Evolutionary conservation across 1,284 basidiomycete genomes (phyloP).

Genomic region (Boletus mariae): DNA sequence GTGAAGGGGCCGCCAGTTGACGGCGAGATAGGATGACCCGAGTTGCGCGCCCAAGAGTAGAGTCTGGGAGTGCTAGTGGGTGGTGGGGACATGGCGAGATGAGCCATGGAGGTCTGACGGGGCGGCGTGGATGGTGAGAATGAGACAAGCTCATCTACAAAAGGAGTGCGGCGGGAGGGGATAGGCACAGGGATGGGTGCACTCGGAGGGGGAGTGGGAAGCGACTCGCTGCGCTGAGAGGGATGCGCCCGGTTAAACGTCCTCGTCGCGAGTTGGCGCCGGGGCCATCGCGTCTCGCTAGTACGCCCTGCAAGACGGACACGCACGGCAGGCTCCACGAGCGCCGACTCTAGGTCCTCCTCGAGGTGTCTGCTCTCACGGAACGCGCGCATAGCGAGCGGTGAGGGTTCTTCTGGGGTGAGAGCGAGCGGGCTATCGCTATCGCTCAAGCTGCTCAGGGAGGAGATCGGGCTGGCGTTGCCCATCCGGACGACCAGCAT

Average conservation of each 20-base stretch:
- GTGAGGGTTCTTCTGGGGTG: constrained; percentile 37
- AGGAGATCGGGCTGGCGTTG: constrained; percentile 27
- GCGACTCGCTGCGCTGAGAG: constrained; percentile 3
- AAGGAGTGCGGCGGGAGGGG: constrained; percentile 17
- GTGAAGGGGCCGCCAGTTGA: constrained; percentile 39
- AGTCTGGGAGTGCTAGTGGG: constrained; percentile 46
- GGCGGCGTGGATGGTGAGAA: constrained; percentile 28
- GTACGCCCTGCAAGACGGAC: constrained; percentile 24
- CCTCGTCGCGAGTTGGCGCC: constrained; percentile 3
- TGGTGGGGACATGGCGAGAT: constrained; percentile 45
- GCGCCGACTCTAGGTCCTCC: constrained; percentile 6
- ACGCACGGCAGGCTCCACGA: constrained; percentile 20
- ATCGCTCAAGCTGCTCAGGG: constrained; percentile 39
- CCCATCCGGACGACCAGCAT: constrained; percentile 29
- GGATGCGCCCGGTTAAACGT: not conserved
- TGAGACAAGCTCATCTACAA: constrained; percentile 20
- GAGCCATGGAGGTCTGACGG: constrained; percentile 26
- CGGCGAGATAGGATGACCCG: constrained; percentile 28
- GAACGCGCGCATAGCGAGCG: constrained; percentile 37
- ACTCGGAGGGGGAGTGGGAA: constrained; percentile 22
- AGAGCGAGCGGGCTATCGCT: constrained; percentile 41
- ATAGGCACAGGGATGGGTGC: constrained; percentile 31
- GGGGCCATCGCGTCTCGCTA: not conserved
- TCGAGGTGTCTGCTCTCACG: constrained; percentile 15
- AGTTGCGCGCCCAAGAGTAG: constrained; percentile 37